These are phyloP conservation scores for Ascochyta lentis DNA, from an alignment of 2,329 filamentous ascomycete species.

Conservation along the genomic window DNA sequence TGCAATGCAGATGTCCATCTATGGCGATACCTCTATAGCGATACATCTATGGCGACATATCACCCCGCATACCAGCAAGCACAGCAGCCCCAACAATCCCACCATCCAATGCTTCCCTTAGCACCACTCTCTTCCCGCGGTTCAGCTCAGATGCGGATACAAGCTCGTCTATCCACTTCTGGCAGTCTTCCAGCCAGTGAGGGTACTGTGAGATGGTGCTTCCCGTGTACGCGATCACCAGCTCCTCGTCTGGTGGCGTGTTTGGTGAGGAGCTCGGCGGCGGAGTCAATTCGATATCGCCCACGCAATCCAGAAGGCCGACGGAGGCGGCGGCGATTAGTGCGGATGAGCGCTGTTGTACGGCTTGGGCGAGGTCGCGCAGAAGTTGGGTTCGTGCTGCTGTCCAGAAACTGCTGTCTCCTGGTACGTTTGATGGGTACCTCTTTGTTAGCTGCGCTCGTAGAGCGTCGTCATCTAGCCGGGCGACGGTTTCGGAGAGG, in stretches of 20 bases:
- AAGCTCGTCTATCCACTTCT: constrained; percentile 68
- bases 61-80: constrained; percentile 55
- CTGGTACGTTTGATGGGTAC: constrained; percentile 58
- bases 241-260: constrained; percentile 56
- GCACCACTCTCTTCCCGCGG: constrained; percentile 55
- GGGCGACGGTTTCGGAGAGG: constrained; percentile 71
- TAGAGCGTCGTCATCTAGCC: constrained; percentile 39
- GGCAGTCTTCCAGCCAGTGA: constrained; percentile 73
- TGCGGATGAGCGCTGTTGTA: constrained; percentile 74
- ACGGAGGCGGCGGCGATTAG: constrained; percentile 76
- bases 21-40: not conserved
- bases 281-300: constrained; percentile 61
- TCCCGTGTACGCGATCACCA: constrained; percentile 81
- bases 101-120: constrained; percentile 60
- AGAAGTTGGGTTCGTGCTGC: constrained; percentile 64
- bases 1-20: too few species aligned
- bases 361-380: constrained; percentile 71
- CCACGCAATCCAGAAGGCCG: constrained; percentile 71
- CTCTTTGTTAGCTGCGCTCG: constrained; percentile 55
- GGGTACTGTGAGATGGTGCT: constrained; percentile 83
- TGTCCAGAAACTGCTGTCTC: constrained; percentile 61
- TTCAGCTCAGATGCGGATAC: constrained; percentile 52
- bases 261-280: constrained; percentile 24
- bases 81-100: constrained; percentile 65
- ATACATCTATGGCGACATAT: not conserved